A percentile compares a stretch with the other conserved stretches of the same genome.
Evolutionary conservation across 2,329 filamentous ascomycete genomes (phyloP).

Genomic region (Drechslerella stenobrocha): DNA sequence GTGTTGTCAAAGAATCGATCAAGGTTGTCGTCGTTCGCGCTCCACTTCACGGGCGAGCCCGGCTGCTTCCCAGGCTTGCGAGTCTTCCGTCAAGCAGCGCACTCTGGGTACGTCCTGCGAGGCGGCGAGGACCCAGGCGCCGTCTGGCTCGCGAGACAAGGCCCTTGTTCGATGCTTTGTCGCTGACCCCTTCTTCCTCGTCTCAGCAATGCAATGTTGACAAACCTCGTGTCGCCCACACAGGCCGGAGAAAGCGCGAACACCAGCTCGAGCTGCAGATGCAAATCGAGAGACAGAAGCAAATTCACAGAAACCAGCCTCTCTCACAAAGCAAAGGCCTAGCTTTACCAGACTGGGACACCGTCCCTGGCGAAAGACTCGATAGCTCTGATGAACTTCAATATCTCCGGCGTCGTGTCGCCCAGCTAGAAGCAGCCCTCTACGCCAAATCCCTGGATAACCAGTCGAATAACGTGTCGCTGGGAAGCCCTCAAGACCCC

Average conservation of each 20-base stretch:
- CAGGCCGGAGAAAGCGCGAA: conserved; percentile 45
- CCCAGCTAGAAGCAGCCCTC: conserved; percentile 37
- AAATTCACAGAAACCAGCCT: conserved; percentile 10
- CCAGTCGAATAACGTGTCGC: conserved; percentile 25
- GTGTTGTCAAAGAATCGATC: too few relatives aligned
- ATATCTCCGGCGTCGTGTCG: conserved; percentile 35
- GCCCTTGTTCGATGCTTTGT: too few relatives aligned
- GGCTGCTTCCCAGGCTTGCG: too few relatives aligned
- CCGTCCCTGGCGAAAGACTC: conserved; percentile 28
- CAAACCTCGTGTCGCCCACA: background rate
- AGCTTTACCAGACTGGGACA: conserved; percentile 33
- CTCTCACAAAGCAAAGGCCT: conserved; percentile 27
- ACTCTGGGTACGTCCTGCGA: too few relatives aligned
- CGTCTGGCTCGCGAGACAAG: too few relatives aligned
- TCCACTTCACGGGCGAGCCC: too few relatives aligned
- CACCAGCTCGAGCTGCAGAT: conserved; percentile 43
- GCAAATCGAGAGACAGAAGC: conserved; percentile 44
- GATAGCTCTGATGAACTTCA: conserved; percentile 38
- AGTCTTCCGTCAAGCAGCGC: too few relatives aligned
- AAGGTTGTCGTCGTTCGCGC: too few relatives aligned
- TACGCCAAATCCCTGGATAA: conserved; percentile 36
- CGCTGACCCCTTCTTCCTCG: too few relatives aligned
- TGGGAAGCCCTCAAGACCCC: conserved; percentile 22
- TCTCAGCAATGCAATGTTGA: conserved; percentile 8
- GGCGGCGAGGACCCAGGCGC: too few relatives aligned